Conservation (phyloP, 2,329 filamentous ascomycete species). For the Xylaria multiplex region DNA sequence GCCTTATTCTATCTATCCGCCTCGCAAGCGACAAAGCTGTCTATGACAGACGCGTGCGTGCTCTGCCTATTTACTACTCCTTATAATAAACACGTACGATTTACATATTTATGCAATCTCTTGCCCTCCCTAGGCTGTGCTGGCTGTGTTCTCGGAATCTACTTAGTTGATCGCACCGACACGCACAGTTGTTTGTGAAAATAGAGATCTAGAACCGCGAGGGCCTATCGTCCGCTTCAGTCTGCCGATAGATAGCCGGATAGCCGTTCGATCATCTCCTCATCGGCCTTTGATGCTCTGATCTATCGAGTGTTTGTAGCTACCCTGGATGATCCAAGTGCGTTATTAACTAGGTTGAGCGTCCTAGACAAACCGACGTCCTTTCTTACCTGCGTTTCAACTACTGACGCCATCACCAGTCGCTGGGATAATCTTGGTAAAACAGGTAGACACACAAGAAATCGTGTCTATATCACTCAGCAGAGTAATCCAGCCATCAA, state of each 20-base stretch:
- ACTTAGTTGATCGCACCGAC: slow-evolving; percentile 22
- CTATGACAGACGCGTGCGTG: slow-evolving; percentile 23
- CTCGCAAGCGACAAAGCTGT: not conserved
- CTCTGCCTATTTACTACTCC: slow-evolving; percentile 20
- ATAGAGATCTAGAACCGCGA: slow-evolving; percentile 1
- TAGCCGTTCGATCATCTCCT: slow-evolving; percentile 26
- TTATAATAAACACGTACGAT: too few species aligned
- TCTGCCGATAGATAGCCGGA: slow-evolving; percentile 4
- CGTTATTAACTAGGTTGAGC: slow-evolving; percentile 12
- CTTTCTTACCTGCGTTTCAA: not conserved
- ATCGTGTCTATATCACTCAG: not conserved
- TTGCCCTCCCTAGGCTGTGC: slow-evolving; percentile 3
- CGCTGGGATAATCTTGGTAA: not conserved
- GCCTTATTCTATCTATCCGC: not conserved
- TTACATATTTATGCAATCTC: slow-evolving; percentile 16
- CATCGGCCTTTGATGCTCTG: slow-evolving; percentile 8
- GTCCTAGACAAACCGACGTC: not conserved
- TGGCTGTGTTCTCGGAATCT: not conserved
- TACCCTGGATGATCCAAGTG: slow-evolving; percentile 5
- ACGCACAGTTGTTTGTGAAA: not conserved
- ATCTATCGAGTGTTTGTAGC: slow-evolving; percentile 7
- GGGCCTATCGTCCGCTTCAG: slow-evolving; percentile 10
- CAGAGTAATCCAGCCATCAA: not conserved
- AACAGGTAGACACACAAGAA: not conserved
- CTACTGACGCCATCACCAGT: not conserved